Evolutionary conservation across 805 yeast genomes (phyloP), one percentile per base, ranked within the genome.

Genomic region (fission yeast (Schizosaccharomyces pombe)): DNA sequence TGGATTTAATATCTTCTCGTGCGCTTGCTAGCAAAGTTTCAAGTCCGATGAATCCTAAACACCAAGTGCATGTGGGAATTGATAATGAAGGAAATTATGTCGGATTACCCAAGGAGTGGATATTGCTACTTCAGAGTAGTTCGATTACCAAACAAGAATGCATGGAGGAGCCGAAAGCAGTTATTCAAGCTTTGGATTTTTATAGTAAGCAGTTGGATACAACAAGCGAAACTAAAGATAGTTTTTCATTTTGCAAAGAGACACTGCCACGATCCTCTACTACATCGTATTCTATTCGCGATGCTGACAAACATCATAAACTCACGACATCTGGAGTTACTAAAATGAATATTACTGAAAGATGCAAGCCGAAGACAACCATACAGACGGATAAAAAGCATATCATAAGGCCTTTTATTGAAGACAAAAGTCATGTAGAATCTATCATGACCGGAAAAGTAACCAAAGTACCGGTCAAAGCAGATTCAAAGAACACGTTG

Each of bases 61-160:
- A 93, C 65, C 83, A 80, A 62, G 95, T 87, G 31, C 97, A 91
- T 62, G 97, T 91, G 8, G 95, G 94, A 26, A 80, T 84, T 53
- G 95, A 89, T 65, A 76, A 75, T 58, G 76, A 85, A 22, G 95
- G 95, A 11, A 82, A 83, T 47, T 89, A 82, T 64, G 85, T 91
- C 0, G 97, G 96, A 2, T 70, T 91, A 47, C 98, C 98, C 0
- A 80, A 77, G 30, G 94, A 85, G 62, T 91, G 98, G 98, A 85
- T 85, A 58, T 75, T 77, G 58, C 71, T 87, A 34, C 72, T 91
- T 54, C 74, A 80, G 11, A 83, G 91, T 1, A 82, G 86, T 61
- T 95, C 95, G 54, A 86, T 91, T 57, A 78, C 95, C 4, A 78
- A 76, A 58, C 82, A 77, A 58, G 98, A 91, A 62, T 94, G 85